A percentile compares a stretch with the other conserved stretches of the same genome.
phyloP scores from a whole-genome alignment of 208 protist species.

The Acanthamoeba castellanii region DNA sequence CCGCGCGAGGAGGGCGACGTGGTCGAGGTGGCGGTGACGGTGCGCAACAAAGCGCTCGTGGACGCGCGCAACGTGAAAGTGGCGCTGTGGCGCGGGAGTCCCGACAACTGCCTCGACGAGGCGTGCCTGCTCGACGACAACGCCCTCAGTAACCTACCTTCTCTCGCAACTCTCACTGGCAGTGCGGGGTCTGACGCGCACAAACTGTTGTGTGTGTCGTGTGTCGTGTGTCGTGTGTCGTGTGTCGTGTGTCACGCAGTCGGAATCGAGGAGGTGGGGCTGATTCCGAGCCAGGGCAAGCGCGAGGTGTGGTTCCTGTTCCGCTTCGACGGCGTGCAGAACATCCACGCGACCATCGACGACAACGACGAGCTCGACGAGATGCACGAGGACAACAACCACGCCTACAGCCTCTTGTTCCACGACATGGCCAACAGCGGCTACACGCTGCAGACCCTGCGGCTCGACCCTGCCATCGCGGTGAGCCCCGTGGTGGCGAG shows the following conservation, averaged over 20 bases:
- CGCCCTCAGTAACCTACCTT: not conserved
- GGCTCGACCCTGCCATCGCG: no score
- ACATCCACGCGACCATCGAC: not conserved
- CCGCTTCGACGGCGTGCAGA: not conserved
- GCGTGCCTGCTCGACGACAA: not conserved
- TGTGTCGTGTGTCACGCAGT: no score
- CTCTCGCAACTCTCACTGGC: no score
- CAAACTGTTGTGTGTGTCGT: no score
- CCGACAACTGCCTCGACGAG: not conserved
- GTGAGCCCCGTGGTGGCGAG: no score
- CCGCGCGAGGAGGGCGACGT: not conserved
- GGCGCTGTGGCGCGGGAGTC: not conserved
- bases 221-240: no score
- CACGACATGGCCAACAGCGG: not conserved
- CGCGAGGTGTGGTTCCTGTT: not conserved
- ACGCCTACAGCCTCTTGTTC: not conserved
- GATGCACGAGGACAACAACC: slow-evolving; percentile 42
- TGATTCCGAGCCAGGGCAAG: not conserved
- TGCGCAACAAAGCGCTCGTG: not conserved
- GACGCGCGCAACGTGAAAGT: not conserved
- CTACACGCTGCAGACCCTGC: not conserved
- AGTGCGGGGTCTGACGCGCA: no score
- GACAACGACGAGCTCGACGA: not conserved
- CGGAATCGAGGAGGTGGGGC: no score
- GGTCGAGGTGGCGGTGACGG: not conserved